These are phyloP conservation scores for Haberlea rhodopensis DNA, from an alignment of 257 asterid genomes.

Conservation along the genomic window DNA sequence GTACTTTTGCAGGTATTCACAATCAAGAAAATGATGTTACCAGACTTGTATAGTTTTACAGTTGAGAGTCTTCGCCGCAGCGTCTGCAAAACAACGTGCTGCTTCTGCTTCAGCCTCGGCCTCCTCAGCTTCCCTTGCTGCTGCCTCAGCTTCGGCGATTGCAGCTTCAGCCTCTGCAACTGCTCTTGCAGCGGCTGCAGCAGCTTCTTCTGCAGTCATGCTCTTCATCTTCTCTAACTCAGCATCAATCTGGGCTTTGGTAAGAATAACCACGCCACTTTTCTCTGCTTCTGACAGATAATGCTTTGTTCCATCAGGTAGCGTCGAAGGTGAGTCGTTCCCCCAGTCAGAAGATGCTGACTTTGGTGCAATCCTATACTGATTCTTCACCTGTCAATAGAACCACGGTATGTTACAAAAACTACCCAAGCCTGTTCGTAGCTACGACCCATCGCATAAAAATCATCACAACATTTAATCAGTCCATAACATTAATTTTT, in stretches of 20 bases:
- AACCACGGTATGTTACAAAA: background rate
- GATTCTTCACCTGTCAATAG: background rate
- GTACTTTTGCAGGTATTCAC: conserved; percentile 6
- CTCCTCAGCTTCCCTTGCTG: conserved; percentile 88
- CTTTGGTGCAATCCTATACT: background rate
- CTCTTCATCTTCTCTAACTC: conserved; percentile 70
- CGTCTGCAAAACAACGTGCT: conserved; percentile 79
- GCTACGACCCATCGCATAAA: background rate
- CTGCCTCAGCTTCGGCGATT: conserved; percentile 78
- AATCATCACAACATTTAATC: background rate
- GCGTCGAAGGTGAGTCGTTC: conserved; percentile 33
- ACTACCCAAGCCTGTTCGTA: background rate
- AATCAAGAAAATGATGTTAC: conserved; percentile 35
- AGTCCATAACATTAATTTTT: background rate
- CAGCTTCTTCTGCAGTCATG: conserved; percentile 76
- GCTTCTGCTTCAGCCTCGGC: conserved; percentile 95
- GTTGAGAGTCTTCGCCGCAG: conserved; percentile 55
- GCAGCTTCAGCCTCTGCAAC: conserved; percentile 94
- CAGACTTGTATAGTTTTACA: conserved; percentile 60
- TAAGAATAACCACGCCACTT: conserved; percentile 36
- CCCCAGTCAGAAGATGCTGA: conserved; percentile 28
- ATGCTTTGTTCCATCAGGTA: conserved; percentile 39
- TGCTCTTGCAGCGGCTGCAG: conserved; percentile 80
- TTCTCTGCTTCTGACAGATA: conserved; percentile 34
- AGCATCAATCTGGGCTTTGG: conserved; percentile 70